Evolutionary conservation across 78 protist species (phyloP), one percentile per base, ranked within the genome.

Genomic region (Andalucia godoyi): DNA sequence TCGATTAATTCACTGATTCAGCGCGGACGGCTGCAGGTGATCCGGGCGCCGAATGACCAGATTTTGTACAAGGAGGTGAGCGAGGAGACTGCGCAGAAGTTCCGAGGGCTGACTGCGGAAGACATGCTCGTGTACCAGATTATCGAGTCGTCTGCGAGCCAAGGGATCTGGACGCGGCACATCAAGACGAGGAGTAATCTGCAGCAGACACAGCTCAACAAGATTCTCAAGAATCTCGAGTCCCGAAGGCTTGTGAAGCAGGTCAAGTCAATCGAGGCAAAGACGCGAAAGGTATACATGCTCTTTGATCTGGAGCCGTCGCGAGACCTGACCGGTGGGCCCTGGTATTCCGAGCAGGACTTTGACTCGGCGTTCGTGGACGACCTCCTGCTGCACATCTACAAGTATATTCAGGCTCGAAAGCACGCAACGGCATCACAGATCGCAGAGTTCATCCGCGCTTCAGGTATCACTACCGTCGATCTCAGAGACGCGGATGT

Each of bases 271-370:
- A 66, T 78, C 40, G 42, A 57, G 23, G 72, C 45, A 0, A 41
- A 45, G 50, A 69, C 55, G 46, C 58, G 79, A 68, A 77, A 74
- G 47, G 63, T 83, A 21, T 83, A 70, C 41, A 83, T 83, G 79
- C 72, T 70, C 18, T 61, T n/a, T 40, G 70, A 57, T 47, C 39
- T 83, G 39, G 85, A 77, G 45, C 89, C 89, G 29, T 2, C 50
- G 13, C 57, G 72, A 32, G 74, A 73, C 50, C 40, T 77, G 10
- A 69, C 74, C 40, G 87, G 87, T 40, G 87, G 80, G 17, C 51
- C 76, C 45, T 58, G 74, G 32, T 74, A 70, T 57, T 50, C 49
- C 13, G 84, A 72, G 29, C 61, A 77, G 39, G 81, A 74, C 18
- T 65, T 66, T 17, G 76, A 57, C 41, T 2, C 2, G 6, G 51